Evolutionary conservation across 345 rosid species (phyloP).

Genomic region (Syzygium aromaticum): DNA sequence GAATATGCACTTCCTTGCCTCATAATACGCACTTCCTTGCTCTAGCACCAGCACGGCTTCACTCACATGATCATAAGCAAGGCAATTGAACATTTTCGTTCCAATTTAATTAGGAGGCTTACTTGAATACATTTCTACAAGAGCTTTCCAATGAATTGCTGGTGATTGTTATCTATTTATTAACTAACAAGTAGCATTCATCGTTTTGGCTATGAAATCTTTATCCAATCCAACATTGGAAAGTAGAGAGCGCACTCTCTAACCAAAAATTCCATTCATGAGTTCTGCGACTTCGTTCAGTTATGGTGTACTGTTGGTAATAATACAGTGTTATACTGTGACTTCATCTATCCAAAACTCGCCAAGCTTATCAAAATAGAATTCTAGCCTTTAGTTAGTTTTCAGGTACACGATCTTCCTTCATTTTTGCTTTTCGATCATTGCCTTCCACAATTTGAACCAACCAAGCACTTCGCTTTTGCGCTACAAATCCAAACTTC

Average conservation of each 20-base stretch:
- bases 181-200: background rate
- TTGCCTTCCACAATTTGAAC: background rate
- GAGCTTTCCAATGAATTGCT: background rate
- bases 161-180: background rate
- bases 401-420: background rate
- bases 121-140: background rate
- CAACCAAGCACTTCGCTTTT: background rate
- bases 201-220: background rate
- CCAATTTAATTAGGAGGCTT: accelerated
- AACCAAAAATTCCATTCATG: background rate
- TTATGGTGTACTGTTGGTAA: background rate
- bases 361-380: background rate
- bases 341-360: background rate
- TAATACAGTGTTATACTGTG: background rate
- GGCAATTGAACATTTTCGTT: background rate
- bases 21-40: background rate
- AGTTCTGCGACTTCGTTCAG: background rate
- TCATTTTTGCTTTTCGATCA: background rate
- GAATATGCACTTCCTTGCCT: background rate
- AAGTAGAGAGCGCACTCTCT: background rate
- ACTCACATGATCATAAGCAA: background rate
- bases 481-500: background rate
- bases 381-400: background rate
- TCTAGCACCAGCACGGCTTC: background rate
- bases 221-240: background rate